phyloP scores from a whole-genome alignment of 108 stramenopile genomes.

The Skeletonema menzelii region DNA sequence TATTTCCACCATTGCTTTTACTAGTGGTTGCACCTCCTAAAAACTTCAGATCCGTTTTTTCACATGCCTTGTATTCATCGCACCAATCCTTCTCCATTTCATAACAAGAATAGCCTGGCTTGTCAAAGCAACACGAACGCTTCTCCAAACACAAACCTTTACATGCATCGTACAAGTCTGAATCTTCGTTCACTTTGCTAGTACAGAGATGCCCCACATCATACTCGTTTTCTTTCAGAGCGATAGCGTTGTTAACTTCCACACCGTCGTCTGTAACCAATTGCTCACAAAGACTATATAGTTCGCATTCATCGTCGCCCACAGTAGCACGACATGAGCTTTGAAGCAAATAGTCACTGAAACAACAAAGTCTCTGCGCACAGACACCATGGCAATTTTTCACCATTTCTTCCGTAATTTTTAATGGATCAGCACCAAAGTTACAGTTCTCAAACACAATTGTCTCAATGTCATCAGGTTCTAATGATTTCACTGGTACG shows the following conservation, averaged over 20 bases:
- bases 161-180: slow-evolving; percentile 10
- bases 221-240: neutral
- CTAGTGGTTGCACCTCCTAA: neutral
- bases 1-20: neutral
- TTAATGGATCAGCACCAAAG: neutral
- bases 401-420: neutral
- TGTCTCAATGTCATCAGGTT: neutral
- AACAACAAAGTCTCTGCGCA: slow-evolving; percentile 14
- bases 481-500: neutral
- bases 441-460: slow-evolving; percentile 1
- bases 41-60: neutral
- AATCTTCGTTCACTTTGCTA: neutral
- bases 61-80: slow-evolving; percentile 20
- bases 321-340: slow-evolving; percentile 9
- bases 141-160: neutral
- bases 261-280: slow-evolving; percentile 15
- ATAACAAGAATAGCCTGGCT: slow-evolving; percentile 14
- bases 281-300: neutral
- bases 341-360: slow-evolving; percentile 1
- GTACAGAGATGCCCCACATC: slow-evolving; percentile 2
- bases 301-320: slow-evolving; percentile 8
- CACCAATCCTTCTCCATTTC: slow-evolving; percentile 19
- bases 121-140: slow-evolving; percentile 23
- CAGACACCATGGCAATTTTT: slow-evolving; percentile 6
- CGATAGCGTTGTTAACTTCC: neutral